phyloP scores from a whole-genome alignment of 768 basidiomycete species.

The Pholiota microspora region DNA sequence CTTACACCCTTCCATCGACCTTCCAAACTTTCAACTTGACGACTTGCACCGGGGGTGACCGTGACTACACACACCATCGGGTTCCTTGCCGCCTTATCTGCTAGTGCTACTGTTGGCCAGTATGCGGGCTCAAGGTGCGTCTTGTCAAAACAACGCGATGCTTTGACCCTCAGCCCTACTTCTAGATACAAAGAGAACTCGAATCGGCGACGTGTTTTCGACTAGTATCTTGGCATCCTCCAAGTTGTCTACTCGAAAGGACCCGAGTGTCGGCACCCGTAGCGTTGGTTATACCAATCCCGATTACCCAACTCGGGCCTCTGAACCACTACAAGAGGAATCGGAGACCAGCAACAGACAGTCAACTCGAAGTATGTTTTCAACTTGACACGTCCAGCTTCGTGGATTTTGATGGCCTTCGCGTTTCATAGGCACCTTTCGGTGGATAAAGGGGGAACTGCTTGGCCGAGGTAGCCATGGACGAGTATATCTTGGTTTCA shows the following conservation, averaged over 20 bases:
- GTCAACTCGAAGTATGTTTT: not conserved
- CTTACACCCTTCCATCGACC: not conserved
- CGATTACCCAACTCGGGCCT: not conserved
- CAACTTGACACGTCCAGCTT: too few relatives aligned
- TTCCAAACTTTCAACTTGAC: not conserved
- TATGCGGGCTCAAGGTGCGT: not conserved
- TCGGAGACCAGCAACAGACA: not conserved
- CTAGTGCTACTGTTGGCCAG: not conserved
- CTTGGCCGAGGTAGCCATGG: constrained; percentile 96
- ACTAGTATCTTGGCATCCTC: not conserved
- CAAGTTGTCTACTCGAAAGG: not conserved
- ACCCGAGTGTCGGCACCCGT: not conserved
- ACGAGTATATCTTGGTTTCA: constrained; percentile 86
- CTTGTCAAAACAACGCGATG: not conserved
- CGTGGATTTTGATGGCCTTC: not conserved
- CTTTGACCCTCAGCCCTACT: not conserved
- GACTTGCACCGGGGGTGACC: not conserved
- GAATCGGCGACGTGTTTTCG: constrained; percentile 4
- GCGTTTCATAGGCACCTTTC: constrained; percentile 57
- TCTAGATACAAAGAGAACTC: not conserved
- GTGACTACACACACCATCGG: not conserved
- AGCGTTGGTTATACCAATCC: not conserved
- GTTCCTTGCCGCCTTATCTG: not conserved
- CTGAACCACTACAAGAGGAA: not conserved
- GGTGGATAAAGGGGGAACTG: constrained; percentile 91